A percentile compares a stretch with the other conserved stretches of the same genome.
phyloP scores from a whole-genome alignment of 2,329 filamentous ascomycete species.

The Sarocladiaceae sp. region DNA sequence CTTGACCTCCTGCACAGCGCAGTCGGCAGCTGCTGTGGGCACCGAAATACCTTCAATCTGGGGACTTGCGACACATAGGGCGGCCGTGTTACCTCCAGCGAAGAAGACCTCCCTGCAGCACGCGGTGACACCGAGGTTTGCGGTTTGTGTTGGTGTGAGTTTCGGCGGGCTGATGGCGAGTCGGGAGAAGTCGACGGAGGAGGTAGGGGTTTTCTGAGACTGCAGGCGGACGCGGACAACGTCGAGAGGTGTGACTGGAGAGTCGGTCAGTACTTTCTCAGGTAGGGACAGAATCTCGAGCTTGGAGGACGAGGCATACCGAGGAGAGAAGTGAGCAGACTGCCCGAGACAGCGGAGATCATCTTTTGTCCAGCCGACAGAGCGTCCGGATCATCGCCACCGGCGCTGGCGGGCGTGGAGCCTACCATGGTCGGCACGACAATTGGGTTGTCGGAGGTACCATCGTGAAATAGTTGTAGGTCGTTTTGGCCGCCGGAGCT shows the following conservation, averaged over 20 bases:
- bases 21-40: constrained; percentile 51
- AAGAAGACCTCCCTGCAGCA: constrained; percentile 98
- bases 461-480: neutral
- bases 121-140: constrained; percentile 83
- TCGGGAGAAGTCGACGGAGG: constrained; percentile 48
- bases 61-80: constrained; percentile 70
- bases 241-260: constrained; percentile 82
- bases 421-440: constrained; percentile 23
- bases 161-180: constrained; percentile 51
- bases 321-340: constrained; percentile 79
- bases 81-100: constrained; percentile 69
- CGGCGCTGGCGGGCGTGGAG: constrained; percentile 13
- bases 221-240: constrained; percentile 94
- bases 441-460: constrained; percentile 20
- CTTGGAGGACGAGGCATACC: constrained; percentile 47
- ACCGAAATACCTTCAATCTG: constrained; percentile 42
- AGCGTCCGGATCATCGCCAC: constrained; percentile 42
- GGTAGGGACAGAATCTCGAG: neutral
- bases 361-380: constrained; percentile 87
- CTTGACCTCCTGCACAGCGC: constrained; percentile 82
- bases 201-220: constrained; percentile 58
- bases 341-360: constrained; percentile 87
- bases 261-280: neutral
- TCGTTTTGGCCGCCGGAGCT: constrained; percentile 18
- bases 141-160: constrained; percentile 62